Evolutionary conservation across 768 basidiomycete species (phyloP).

Genomic region (Suillus cothurnatus): DNA sequence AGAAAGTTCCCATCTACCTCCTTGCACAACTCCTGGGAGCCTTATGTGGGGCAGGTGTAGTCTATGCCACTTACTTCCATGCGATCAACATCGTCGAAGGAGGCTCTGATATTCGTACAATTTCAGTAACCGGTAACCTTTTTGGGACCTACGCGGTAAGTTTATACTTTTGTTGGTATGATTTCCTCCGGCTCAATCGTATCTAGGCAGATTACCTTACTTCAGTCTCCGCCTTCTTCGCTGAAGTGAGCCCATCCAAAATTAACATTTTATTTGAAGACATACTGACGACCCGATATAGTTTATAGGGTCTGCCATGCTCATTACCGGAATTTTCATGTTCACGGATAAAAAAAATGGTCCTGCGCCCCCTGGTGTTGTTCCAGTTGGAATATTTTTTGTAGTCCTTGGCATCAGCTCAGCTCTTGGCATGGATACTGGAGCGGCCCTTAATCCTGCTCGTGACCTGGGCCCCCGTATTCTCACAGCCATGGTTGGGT

Average conservation of each 20-base stretch:
- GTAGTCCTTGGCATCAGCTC: constrained; percentile 53
- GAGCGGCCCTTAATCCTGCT: constrained; percentile 62
- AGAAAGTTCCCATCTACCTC: constrained; percentile 69
- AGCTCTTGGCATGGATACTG: constrained; percentile 59
- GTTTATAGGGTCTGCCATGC: constrained; percentile 51
- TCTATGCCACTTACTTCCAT: constrained; percentile 61
- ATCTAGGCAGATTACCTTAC: constrained; percentile 37
- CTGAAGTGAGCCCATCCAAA: constrained; percentile 30
- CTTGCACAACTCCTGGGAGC: constrained; percentile 59
- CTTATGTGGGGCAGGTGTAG: constrained; percentile 48
- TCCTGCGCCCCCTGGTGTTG: constrained; percentile 49
- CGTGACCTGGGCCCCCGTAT: constrained; percentile 65
- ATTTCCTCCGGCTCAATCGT: constrained; percentile 2
- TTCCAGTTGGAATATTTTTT: constrained; percentile 54
- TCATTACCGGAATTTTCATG: constrained; percentile 53
- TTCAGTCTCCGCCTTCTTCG: constrained; percentile 42
- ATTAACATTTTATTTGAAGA: background rate
- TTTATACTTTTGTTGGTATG: background rate
- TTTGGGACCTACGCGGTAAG: constrained; percentile 59
- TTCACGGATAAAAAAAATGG: constrained; percentile 52
- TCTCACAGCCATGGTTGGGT: constrained; percentile 67
- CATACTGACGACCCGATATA: constrained; percentile 19
- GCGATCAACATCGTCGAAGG: constrained; percentile 62
- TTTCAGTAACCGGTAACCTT: constrained; percentile 48
- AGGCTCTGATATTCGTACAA: constrained; percentile 46